Percentiles rank a stretch among this genome's conserved stretches.
Evolutionary conservation across 768 basidiomycete genomes (phyloP).

Genomic region (Trametes sanguinea): DNA sequence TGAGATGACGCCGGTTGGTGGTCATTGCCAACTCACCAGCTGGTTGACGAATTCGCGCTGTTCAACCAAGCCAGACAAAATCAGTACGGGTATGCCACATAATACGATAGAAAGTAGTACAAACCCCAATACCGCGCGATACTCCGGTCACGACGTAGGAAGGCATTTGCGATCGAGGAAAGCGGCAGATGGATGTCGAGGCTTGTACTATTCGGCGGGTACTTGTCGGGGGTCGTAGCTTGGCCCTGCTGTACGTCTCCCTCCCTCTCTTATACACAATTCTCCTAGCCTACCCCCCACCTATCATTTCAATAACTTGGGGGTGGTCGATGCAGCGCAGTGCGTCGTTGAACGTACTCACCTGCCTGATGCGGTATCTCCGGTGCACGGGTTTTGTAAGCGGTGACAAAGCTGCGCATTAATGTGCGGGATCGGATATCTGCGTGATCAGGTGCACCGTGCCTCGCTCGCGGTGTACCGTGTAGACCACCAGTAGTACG

Average conservation of each 20-base stretch:
- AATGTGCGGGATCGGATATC: too few relatives aligned
- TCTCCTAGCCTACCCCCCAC: too few relatives aligned
- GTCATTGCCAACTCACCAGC: constrained; percentile 15
- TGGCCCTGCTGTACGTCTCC: too few relatives aligned
- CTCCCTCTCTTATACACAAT: background rate
- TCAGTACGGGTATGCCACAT: background rate
- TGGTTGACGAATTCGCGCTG: constrained; percentile 31
- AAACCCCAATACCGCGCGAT: constrained; percentile 32
- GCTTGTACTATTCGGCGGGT: too few relatives aligned
- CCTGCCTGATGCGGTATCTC: constrained; percentile 6
- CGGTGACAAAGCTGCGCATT: background rate
- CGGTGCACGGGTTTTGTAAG: constrained; percentile 14
- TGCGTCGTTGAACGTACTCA: constrained; percentile 2
- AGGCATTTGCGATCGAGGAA: constrained; percentile 16
- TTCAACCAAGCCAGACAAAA: background rate
- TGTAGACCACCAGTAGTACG: too few relatives aligned
- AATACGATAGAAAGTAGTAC: background rate
- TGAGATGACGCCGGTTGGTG: too few relatives aligned
- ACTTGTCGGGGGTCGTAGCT: too few relatives aligned
- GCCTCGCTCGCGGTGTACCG: too few relatives aligned
- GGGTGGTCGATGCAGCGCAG: too few relatives aligned
- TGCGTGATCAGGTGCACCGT: too few relatives aligned
- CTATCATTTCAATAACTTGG: too few relatives aligned
- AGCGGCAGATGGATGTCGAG: too few relatives aligned
- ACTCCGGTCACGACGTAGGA: constrained; percentile 30